These are phyloP conservation scores for Monosporascus sp. DNA, from an alignment of 2,329 filamentous ascomycete species.

Conservation along the genomic window DNA sequence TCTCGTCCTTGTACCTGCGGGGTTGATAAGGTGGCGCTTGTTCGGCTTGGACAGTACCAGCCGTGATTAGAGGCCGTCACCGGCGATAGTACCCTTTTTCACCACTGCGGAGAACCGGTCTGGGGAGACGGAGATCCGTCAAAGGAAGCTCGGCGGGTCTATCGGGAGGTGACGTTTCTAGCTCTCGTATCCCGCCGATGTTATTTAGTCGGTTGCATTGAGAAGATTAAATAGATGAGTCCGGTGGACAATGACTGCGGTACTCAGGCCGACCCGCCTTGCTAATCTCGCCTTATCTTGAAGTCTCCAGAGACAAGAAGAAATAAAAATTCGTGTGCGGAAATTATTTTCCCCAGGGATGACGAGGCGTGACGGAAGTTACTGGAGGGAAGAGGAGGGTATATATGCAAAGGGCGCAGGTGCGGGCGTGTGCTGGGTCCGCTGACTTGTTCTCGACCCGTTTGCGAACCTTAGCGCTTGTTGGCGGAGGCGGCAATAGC, in stretches of 20 bases:
- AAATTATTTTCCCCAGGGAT: too few species aligned
- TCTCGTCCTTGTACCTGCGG: neutral
- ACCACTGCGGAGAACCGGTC: neutral
- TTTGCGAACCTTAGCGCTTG: neutral
- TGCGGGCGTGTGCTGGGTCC: too few species aligned
- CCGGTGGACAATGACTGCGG: neutral
- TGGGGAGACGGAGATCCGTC: neutral
- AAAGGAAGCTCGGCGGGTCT: neutral
- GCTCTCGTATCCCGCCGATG: neutral
- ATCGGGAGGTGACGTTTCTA: neutral
- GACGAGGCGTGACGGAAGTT: too few species aligned
- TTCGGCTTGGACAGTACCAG: neutral
- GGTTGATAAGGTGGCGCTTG: neutral
- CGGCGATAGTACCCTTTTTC: neutral
- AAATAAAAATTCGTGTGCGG: too few species aligned
- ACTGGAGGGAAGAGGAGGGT: too few species aligned
- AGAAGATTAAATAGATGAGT: neutral
- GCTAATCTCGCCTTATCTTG: too few species aligned
- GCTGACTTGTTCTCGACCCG: too few species aligned
- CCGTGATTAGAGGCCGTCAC: too few species aligned
- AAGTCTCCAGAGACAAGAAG: too few species aligned
- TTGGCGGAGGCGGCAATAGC: neutral
- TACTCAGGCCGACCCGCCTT: too few species aligned
- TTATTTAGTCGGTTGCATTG: constrained; percentile 1
- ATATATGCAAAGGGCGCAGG: too few species aligned